A percentile compares a stretch with the other conserved stretches of the same genome.
Evolutionary conservation across 768 basidiomycete species (phyloP).

Genomic region (Cyclocybe cylindracea): DNA sequence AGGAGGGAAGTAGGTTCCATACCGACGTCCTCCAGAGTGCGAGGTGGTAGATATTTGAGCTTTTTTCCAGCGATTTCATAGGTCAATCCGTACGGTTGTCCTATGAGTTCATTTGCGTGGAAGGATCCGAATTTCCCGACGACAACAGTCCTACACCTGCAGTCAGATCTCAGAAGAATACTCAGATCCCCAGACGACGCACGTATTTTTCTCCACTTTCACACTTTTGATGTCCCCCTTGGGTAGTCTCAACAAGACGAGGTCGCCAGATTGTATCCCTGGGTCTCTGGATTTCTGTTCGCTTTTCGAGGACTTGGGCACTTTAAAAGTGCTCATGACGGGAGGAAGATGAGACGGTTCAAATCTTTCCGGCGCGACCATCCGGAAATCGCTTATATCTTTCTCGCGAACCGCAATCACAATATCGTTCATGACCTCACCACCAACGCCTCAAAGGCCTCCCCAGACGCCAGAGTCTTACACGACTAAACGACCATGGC

Average conservation of each 20-base stretch:
- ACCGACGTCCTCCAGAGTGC: slow-evolving; percentile 81
- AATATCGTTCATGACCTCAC: slow-evolving; percentile 6
- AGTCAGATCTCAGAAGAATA: slow-evolving; percentile 1
- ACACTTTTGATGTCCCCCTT: slow-evolving; percentile 77
- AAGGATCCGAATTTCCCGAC: slow-evolving; percentile 91
- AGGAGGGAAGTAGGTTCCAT: slow-evolving; percentile 5
- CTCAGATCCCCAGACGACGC: slow-evolving; percentile 27
- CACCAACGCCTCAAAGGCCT: neutral
- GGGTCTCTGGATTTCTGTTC: slow-evolving; percentile 21
- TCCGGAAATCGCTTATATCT: neutral
- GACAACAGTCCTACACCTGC: slow-evolving; percentile 55
- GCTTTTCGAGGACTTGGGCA: slow-evolving; percentile 13
- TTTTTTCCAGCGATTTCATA: slow-evolving; percentile 83
- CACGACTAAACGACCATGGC: slow-evolving; percentile 8
- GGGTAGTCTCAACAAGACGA: slow-evolving; percentile 78
- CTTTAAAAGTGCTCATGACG: slow-evolving; percentile 26
- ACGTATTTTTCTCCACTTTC: slow-evolving; percentile 75
- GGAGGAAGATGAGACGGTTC: neutral
- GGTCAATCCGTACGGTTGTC: slow-evolving; percentile 83
- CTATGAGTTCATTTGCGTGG: slow-evolving; percentile 72
- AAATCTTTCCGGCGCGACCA: slow-evolving; percentile 6
- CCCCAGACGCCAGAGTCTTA: neutral
- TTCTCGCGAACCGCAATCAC: slow-evolving; percentile 10
- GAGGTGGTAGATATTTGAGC: slow-evolving; percentile 61
- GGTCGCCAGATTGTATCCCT: slow-evolving; percentile 66